Conservation (phyloP, 345 rosid genomes). For the Linum lewisii region DNA sequence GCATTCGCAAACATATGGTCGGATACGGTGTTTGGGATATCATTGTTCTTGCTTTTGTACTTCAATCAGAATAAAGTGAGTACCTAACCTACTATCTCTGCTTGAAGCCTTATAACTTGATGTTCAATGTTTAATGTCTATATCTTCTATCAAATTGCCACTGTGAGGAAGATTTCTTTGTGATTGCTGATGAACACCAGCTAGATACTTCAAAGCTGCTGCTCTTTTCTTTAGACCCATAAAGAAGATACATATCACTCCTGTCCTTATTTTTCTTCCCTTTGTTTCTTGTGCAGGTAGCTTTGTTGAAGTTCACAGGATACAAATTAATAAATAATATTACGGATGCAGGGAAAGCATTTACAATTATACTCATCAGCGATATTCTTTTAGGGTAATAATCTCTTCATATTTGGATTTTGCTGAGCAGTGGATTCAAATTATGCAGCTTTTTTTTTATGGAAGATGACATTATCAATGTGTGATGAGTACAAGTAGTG, state of each 20-base stretch:
- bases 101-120: not conserved
- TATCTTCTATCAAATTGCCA: too few relatives aligned
- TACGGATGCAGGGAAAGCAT: slow-evolving; percentile 85
- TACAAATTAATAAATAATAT: slow-evolving; percentile 69
- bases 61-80: slow-evolving; percentile 84
- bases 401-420: not conserved
- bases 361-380: slow-evolving; percentile 65
- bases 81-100: slow-evolving; percentile 4
- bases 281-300: slow-evolving; percentile 67
- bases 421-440: not conserved
- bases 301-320: slow-evolving; percentile 91
- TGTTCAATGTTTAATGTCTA: not conserved
- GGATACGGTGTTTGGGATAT: slow-evolving; percentile 80
- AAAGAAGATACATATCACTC: not conserved
- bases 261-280: not conserved
- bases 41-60: slow-evolving; percentile 63
- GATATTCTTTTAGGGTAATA: slow-evolving; percentile 84
- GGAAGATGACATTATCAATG: too few relatives aligned
- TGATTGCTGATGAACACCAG: not conserved
- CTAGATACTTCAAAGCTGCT: not conserved
- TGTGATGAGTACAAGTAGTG: too few relatives aligned
- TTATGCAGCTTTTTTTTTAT: too few relatives aligned
- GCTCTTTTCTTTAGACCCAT: too few relatives aligned
- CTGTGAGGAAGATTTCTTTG: too few relatives aligned
- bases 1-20: slow-evolving; percentile 97